phyloP scores from a whole-genome alignment of 2,329 filamentous ascomycete species.

The Neopestalotiopsis clavispora region DNA sequence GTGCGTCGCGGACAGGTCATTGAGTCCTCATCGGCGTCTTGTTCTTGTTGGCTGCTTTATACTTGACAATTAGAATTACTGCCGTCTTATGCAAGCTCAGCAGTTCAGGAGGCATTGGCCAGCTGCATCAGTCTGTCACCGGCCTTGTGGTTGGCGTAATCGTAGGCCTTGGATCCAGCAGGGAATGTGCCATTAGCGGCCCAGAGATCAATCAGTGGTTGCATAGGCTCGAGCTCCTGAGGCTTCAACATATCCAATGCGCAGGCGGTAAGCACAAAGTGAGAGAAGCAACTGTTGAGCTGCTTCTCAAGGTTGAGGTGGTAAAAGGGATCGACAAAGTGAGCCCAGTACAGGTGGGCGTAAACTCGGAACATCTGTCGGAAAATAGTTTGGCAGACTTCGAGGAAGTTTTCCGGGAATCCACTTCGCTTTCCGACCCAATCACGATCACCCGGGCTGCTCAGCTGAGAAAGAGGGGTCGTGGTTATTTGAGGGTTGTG shows the following conservation, averaged over 20 bases:
- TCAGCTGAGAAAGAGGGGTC: conserved; percentile 66
- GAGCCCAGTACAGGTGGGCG: conserved; percentile 95
- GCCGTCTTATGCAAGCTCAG: neutral
- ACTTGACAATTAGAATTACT: neutral
- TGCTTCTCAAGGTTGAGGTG: conserved; percentile 81
- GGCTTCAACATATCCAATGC: conserved; percentile 84
- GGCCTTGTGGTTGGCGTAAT: conserved; percentile 65
- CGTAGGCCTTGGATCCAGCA: conserved; percentile 71
- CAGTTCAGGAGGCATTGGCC: conserved; percentile 26
- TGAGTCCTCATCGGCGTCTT: neutral
- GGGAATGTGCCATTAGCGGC: conserved; percentile 87
- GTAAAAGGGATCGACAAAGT: conserved; percentile 85
- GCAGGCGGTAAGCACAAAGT: conserved; percentile 81
- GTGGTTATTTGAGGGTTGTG: conserved; percentile 64
- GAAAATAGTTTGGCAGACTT: conserved; percentile 92
- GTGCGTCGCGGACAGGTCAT: neutral
- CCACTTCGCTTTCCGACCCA: conserved; percentile 94
- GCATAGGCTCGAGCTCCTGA: conserved; percentile 94
- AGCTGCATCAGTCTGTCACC: conserved; percentile 64
- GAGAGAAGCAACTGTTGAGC: conserved; percentile 85
- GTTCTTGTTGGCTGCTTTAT: neutral
- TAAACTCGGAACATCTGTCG: conserved; percentile 99
- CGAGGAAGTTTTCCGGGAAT: conserved; percentile 88
- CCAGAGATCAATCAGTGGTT: conserved; percentile 91
- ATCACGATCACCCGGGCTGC: conserved; percentile 64